phyloP scores from a whole-genome alignment of 345 rosid genomes.

The Arabis hirsuta region DNA sequence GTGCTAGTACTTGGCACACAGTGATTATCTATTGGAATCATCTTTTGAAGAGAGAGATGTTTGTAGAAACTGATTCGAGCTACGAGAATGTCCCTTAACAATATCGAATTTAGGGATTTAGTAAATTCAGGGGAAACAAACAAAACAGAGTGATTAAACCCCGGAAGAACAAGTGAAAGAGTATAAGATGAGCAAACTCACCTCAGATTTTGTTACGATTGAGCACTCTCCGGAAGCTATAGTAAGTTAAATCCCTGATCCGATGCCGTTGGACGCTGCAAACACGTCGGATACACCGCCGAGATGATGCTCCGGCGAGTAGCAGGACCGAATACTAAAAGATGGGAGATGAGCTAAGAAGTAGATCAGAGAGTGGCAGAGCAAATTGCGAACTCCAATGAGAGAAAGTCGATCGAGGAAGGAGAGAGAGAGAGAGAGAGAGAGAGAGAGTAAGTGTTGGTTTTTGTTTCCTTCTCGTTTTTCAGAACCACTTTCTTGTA shows the following conservation, averaged over 20 bases:
- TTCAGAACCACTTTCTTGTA: constrained; percentile 27
- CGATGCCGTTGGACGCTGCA: background rate
- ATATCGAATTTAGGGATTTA: constrained; percentile 17
- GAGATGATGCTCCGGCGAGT: constrained; percentile 24
- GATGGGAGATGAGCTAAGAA: constrained; percentile 8
- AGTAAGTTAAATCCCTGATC: constrained; percentile 20
- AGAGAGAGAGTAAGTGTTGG: constrained; percentile 22
- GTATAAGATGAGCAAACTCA: constrained; percentile 12
- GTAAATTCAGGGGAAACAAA: background rate
- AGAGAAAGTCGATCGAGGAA: background rate
- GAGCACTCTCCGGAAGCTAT: background rate
- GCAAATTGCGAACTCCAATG: constrained; percentile 39
- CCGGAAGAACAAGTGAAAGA: background rate
- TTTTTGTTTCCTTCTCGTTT: constrained; percentile 18
- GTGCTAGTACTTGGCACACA: constrained; percentile 35
- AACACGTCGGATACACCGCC: constrained; percentile 1
- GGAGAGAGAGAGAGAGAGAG: constrained; percentile 10
- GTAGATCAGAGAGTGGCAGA: constrained; percentile 31
- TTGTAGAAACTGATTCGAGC: constrained; percentile 28
- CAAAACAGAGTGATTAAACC: too few species aligned
- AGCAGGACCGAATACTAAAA: background rate
- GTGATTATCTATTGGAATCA: constrained; percentile 41
- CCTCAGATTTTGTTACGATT: constrained; percentile 4
- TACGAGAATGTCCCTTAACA: background rate
- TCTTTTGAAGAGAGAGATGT: background rate